Percentiles rank a stretch among this genome's conserved stretches.
Conservation (phyloP, 257 asterid genomes). For the Petunia secreta region DNA sequence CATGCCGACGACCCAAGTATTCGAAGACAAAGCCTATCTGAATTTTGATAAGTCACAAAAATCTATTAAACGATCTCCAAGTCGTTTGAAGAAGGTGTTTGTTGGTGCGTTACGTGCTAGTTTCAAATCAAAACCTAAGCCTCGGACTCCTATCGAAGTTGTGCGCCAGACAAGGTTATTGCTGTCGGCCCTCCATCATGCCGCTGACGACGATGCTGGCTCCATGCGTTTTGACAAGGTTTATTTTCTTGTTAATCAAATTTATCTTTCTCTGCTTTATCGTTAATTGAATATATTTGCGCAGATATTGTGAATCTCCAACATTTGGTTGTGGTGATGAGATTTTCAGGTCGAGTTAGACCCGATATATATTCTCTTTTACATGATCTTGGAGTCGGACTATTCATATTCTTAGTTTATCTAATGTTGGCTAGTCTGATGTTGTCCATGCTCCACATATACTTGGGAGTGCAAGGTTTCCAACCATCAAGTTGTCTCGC, state of each 20-base stretch:
- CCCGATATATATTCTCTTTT: no score
- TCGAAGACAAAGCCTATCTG: neutral
- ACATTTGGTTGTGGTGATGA: no score
- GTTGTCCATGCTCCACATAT: no score
- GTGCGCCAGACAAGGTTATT: constrained; percentile 52
- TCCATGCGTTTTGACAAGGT: constrained; percentile 49
- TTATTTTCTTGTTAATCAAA: no score
- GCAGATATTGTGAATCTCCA: no score
- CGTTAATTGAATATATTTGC: no score
- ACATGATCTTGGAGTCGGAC: no score
- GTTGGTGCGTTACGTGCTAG: constrained; percentile 49
- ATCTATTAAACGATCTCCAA: constrained; percentile 34
- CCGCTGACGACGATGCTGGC: constrained; percentile 30
- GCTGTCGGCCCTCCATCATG: constrained; percentile 41
- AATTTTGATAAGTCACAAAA: neutral
- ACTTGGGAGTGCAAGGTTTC: no score
- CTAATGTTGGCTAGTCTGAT: no score
- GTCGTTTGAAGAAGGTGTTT: constrained; percentile 54
- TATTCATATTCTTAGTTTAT: no score
- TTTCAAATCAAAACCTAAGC: constrained; percentile 57
- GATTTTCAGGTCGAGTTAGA: no score
- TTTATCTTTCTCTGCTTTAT: neutral
- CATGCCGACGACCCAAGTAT: constrained; percentile 32
- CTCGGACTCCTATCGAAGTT: constrained; percentile 56
- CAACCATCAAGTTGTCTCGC: no score